Base-by-base conservation (phyloP, 2,329 filamentous ascomycete species). In the Phoma sp. region DNA sequence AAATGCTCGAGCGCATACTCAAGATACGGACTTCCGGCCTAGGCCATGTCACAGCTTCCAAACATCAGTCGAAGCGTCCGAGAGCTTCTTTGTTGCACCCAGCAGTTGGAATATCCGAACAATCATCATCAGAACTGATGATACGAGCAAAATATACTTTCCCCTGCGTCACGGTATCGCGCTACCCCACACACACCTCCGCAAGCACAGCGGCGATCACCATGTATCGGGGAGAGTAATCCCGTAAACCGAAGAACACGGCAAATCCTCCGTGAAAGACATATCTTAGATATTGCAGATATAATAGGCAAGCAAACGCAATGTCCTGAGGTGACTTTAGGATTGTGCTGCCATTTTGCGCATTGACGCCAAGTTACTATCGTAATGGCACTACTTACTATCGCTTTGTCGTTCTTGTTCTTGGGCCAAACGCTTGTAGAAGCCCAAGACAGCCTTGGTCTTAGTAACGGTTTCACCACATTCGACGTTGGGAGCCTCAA, bases 401-500 rank as follows among this genome's bases (percentile, higher is more conserved):
- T 47, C 8, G 44, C 41, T 24, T 30, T 55, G 18, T 41, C 44
- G 18, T 27, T 55, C 18, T 27, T 58, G n/a, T 2, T 49, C 40
- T 32, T 47, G 7, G 37, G 6, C 13, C 22, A 39, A 43, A 18
- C 39, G 24, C 1, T 46, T 22, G 58, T 58, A 4, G 30, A 43
- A 39, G 42, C 45, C 8, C 63, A 65, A 39, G 63, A 68, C 29
- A 52, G 59, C 40, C 59, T 68, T 5, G 65, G 62, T n/a, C 44
- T 68, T 3, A 47, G 47, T 13, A 57, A 53, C 32, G 65, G 65
- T 8, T 62, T 53, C 22, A 64, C 55, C 4, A 52, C 44, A 1
- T 60, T 66, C 37, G 41, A 60, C 29, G 49, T 52, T 6, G 52
- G 43, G 2, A 54, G 51, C 11, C 42, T 68, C 29, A 52, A 54